Percentiles rank a stretch among this genome's conserved stretches.
phyloP scores from a whole-genome alignment of 1,284 basidiomycete genomes.

The Polyporus tsugae region DNA sequence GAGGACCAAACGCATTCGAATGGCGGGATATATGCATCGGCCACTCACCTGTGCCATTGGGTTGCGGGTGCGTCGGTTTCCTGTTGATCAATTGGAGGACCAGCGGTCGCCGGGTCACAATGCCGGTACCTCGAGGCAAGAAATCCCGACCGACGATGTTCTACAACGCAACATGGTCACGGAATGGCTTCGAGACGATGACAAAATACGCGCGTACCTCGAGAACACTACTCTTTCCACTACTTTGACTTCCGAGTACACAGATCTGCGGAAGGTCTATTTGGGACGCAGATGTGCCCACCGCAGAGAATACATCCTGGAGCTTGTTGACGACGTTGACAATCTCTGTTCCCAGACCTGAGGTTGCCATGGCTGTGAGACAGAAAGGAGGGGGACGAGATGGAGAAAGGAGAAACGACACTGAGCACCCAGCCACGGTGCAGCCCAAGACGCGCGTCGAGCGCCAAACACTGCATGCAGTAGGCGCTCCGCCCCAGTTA shows the following conservation, averaged over 20 bases:
- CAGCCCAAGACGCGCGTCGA: slow-evolving; percentile 33
- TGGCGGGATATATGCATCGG: not conserved
- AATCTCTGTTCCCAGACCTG: slow-evolving; percentile 78
- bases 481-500: not conserved
- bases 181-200: not conserved
- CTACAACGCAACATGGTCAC: slow-evolving; percentile 49
- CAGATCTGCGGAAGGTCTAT: slow-evolving; percentile 91
- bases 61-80: slow-evolving; percentile 56
- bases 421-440: slow-evolving; percentile 28
- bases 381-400: slow-evolving; percentile 12
- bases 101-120: slow-evolving; percentile 94
- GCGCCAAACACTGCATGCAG: slow-evolving; percentile 8
- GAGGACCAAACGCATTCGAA: slow-evolving; percentile 1
- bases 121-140: slow-evolving; percentile 96
- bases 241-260: slow-evolving; percentile 86
- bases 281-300: slow-evolving; percentile 75
- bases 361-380: slow-evolving; percentile 55
- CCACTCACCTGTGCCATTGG: slow-evolving; percentile 55
- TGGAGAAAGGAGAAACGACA: slow-evolving; percentile 26
- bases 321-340: slow-evolving; percentile 84
- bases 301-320: slow-evolving; percentile 86
- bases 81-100: slow-evolving; percentile 96
- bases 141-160: slow-evolving; percentile 98
- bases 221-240: slow-evolving; percentile 87
- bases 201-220: slow-evolving; percentile 60